Conservation (phyloP, 768 basidiomycete species). For the Amanita pallidorosea region DNA sequence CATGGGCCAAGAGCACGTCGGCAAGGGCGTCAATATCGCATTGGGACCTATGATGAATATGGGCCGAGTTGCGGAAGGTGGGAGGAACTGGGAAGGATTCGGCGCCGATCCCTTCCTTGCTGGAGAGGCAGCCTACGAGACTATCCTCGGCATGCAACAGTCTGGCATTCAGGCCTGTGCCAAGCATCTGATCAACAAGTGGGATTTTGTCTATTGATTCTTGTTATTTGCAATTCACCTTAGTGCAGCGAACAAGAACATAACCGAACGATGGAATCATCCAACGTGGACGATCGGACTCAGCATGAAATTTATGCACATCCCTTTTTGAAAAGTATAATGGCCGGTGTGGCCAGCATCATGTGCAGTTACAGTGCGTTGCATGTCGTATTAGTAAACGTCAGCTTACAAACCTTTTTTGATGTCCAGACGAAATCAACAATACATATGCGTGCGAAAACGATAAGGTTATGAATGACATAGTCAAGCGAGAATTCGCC, state of each 20-base stretch:
- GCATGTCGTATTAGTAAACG: not conserved
- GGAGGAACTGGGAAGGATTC: constrained; percentile 94
- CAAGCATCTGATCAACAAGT: constrained; percentile 78
- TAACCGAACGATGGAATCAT: constrained; percentile 40
- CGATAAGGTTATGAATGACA: constrained; percentile 55
- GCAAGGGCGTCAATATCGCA: constrained; percentile 77
- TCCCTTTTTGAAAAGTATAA: constrained; percentile 59
- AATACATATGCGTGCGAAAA: constrained; percentile 71
- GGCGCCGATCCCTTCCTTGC: constrained; percentile 81
- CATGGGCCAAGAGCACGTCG: constrained; percentile 76
- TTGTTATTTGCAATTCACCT: not conserved
- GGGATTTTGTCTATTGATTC: constrained; percentile 10
- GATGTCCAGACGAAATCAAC: constrained; percentile 45
- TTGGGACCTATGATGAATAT: constrained; percentile 85
- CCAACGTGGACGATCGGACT: constrained; percentile 73
- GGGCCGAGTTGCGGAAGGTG: constrained; percentile 66
- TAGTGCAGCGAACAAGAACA: constrained; percentile 56
- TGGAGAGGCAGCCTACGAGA: constrained; percentile 75
- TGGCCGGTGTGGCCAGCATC: constrained; percentile 62
- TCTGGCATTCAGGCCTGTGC: constrained; percentile 80
- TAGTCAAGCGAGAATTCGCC: constrained; percentile 67
- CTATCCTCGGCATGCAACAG: constrained; percentile 71
- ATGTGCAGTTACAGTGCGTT: constrained; percentile 74
- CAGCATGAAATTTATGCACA: constrained; percentile 67
- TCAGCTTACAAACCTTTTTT: not conserved